A percentile compares a stretch with the other conserved stretches of the same genome.
Conservation (phyloP, 352 stramenopile species). For the Pythium grandisporangium region DNA sequence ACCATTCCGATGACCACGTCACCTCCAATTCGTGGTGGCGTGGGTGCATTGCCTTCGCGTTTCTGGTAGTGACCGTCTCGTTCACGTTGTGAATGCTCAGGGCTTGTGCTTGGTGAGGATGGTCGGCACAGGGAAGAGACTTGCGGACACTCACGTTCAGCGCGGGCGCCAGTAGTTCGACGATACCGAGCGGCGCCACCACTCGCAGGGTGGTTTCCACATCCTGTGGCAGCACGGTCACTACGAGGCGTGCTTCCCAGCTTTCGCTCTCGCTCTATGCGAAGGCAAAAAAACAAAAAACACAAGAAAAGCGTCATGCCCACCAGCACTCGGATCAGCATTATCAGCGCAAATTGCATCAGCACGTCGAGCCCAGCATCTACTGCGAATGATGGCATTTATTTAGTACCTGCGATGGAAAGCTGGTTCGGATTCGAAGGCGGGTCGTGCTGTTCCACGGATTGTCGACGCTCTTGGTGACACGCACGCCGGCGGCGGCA, state of each 20-base stretch:
- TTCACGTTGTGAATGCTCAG: conserved; percentile 4
- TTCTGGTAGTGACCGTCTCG: conserved; percentile 3
- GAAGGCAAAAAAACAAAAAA: background rate
- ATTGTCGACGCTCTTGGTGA: background rate
- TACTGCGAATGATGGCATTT: background rate
- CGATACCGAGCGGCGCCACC: too few species aligned
- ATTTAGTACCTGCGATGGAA: too few species aligned
- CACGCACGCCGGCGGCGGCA: conserved; percentile 1
- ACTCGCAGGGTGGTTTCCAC: too few species aligned
- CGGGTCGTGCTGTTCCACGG: background rate
- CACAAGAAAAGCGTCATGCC: background rate
- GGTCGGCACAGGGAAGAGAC: too few species aligned
- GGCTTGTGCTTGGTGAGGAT: background rate
- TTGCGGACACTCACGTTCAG: background rate
- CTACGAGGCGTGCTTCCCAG: too few species aligned
- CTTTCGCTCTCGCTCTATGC: too few species aligned
- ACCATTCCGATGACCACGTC: conserved; percentile 9
- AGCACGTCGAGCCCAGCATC: background rate
- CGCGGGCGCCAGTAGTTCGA: background rate
- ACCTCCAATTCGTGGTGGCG: conserved; percentile 8
- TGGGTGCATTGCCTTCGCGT: background rate
- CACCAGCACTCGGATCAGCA: too few species aligned
- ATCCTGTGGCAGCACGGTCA: too few species aligned
- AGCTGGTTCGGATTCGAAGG: background rate
- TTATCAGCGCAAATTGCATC: background rate